Base-by-base conservation (phyloP, 129 eudicot genomes). In the Lactuca saligna region DNA sequence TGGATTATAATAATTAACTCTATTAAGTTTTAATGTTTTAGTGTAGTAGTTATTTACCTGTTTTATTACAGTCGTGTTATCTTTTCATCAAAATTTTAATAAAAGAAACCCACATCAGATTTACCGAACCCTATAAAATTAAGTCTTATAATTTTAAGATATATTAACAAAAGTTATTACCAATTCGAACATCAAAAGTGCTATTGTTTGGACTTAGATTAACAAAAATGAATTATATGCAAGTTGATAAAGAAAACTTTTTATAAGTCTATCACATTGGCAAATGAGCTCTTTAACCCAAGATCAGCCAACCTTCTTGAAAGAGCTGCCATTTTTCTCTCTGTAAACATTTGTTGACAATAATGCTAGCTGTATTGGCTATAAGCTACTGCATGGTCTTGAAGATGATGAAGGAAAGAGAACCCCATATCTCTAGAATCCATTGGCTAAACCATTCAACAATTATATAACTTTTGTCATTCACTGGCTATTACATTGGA, bases 191-290 rank as follows among this genome's bases (percentile, higher is more conserved):
- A 25, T 25, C 29, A 25, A 25, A 25, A 25, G 29, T 25, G 29
- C 29, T 25, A 25, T 25, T 25, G 29, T 25, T 25, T 25, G 1
- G 29, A 25, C 1, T 25, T 25, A 25, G 29, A 25, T 25, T 25
- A 25, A 25, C 29, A 25, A 25, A 25, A 25, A 25, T 25, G 29
- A 25, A 25, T 25, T 25, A 25, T 25, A 25, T 25, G 56, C 63
- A 63, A 72, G 42, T 53, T 72, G 77, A 17, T 48, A 51, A 3
- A 37, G 11, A 6, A 17, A 17, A 34, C n/a, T 2, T 34, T 60
- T 61, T 54, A 8, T 20, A 12, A 37, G 17, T 38, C 74, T 80
- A 87, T 83, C 90, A 71, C 88, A 82, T 91, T 85, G 97, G 88
- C 90, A 68, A 59, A 63, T 34, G 88, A 72, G 96, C 97, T 83